Conservation (phyloP, 2,329 filamentous ascomycete genomes). For the Chalaropsis thielavioides region DNA sequence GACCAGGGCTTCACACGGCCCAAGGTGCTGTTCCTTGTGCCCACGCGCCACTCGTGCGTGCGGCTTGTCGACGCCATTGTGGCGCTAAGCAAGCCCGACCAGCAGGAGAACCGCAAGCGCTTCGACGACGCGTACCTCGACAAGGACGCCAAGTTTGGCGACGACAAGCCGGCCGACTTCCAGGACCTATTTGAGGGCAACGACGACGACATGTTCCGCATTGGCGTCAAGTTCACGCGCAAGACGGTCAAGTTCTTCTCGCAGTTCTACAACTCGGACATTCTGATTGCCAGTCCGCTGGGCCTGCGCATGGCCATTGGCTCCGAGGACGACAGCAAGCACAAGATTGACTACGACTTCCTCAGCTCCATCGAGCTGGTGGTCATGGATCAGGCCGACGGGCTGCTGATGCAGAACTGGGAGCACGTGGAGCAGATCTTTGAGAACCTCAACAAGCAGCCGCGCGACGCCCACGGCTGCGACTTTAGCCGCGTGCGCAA, state of each 20-base stretch:
- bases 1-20: slow-evolving; percentile 94
- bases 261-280: slow-evolving; percentile 91
- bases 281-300: slow-evolving; percentile 80
- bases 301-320: slow-evolving; percentile 85
- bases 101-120: slow-evolving; percentile 87
- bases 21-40: slow-evolving; percentile 80
- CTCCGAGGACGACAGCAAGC: slow-evolving; percentile 48
- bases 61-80: slow-evolving; percentile 65
- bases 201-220: slow-evolving; percentile 90
- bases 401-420: slow-evolving; percentile 96
- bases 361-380: slow-evolving; percentile 85
- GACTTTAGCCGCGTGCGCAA: slow-evolving; percentile 81
- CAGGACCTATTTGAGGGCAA: slow-evolving; percentile 82
- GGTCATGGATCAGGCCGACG: slow-evolving; percentile 82
- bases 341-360: slow-evolving; percentile 67
- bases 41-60: slow-evolving; percentile 75
- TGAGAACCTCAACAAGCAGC: slow-evolving; percentile 78
- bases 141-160: slow-evolving; percentile 48
- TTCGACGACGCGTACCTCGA: slow-evolving; percentile 74
- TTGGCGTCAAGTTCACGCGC: slow-evolving; percentile 92
- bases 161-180: slow-evolving; percentile 74
- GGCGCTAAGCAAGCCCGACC: slow-evolving; percentile 62
- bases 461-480: slow-evolving; percentile 77
- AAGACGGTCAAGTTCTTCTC: slow-evolving; percentile 93
- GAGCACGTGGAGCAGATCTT: slow-evolving; percentile 89